Percentiles rank a stretch among this genome's conserved stretches.
Conservation (phyloP, 2,329 filamentous ascomycete genomes). For the Neonectria coccinea region DNA sequence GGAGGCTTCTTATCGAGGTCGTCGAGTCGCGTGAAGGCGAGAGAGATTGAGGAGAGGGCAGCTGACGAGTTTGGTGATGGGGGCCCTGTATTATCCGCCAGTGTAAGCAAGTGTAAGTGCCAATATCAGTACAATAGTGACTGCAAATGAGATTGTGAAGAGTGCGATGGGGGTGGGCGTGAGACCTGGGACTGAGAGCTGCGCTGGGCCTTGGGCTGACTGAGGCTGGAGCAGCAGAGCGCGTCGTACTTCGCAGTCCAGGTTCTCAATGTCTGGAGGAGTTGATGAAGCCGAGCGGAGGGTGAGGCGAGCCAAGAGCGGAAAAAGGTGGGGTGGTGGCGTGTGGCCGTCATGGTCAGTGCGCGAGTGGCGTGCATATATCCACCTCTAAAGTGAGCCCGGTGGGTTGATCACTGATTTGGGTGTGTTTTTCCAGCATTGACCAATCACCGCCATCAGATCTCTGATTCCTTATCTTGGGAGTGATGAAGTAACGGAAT, state of each 20-base stretch:
- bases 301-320: too few relatives aligned
- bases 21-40: constrained; percentile 3
- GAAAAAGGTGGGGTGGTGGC: constrained; percentile 15
- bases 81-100: neutral
- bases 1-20: constrained; percentile 7
- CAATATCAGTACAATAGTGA: neutral
- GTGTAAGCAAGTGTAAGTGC: neutral
- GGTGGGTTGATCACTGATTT: constrained; percentile 1
- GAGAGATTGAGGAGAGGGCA: neutral
- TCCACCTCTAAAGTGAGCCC: neutral
- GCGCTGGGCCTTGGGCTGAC: neutral
- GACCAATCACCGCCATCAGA: constrained; percentile 24
- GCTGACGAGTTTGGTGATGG: neutral
- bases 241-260: neutral
- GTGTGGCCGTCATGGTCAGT: constrained; percentile 13
- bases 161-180: constrained; percentile 1
- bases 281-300: neutral
- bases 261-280: neutral
- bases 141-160: neutral
- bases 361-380: constrained; percentile 24
- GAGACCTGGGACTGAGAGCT: neutral
- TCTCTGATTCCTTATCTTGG: constrained; percentile 26
- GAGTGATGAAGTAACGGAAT: constrained; percentile 31
- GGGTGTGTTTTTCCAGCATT: constrained; percentile 4
- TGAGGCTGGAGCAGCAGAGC: neutral